Conservation (phyloP, 306 rosid genomes). For the Malus domestica region ASM211411v1 NC_041804.1:7707001-7707500, state of each 20-base stretch:
- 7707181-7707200: no score
- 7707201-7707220: no score
- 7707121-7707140: not conserved
- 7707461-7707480: not conserved
- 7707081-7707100: not conserved
- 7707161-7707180: no score
- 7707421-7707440: not conserved
- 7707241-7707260: no score
- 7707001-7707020: not conserved
- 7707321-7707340: no score
- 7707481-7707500: not conserved
- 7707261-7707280: no score
- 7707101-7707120: not conserved
- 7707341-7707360: no score
- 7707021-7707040: constrained; percentile 3
- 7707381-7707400: no score
- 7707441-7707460: not conserved
- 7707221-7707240: no score
- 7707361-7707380: no score
- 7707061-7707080: not conserved
- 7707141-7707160: not conserved
- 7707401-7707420: not conserved
- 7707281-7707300: accelerated
- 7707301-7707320: no score
- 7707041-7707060: not conserved